Percentiles rank a stretch among this genome's conserved stretches.
Evolutionary conservation across 495 filamentous ascomycete species (phyloP).

Genomic region (Talaromyces borbonicus): DNA sequence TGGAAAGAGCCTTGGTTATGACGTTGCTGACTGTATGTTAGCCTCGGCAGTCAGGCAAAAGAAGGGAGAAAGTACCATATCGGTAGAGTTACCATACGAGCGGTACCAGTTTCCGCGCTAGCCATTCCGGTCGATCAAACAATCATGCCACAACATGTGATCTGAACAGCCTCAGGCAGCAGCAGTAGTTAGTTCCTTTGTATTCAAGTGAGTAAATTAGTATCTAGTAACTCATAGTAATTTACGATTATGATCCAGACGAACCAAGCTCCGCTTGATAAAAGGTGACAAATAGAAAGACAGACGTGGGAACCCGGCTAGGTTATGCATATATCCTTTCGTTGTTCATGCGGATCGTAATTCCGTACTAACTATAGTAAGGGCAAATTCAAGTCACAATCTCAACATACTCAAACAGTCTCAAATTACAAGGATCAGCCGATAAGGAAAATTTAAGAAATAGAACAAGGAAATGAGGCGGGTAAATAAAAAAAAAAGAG

Average conservation of each 20-base stretch:
- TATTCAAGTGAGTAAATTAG: too few species aligned
- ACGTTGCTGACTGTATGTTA: constrained; percentile 5
- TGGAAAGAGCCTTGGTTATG: constrained; percentile 1
- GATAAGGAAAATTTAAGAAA: constrained; percentile 8
- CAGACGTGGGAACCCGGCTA: background rate
- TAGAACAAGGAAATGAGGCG: constrained; percentile 14
- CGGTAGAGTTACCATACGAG: too few species aligned
- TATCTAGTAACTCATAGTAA: too few species aligned
- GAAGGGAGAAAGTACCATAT: too few species aligned
- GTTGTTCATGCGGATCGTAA: constrained; percentile 28
- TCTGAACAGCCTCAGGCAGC: too few species aligned
- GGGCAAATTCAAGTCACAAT: constrained; percentile 24
- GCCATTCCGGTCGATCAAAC: background rate
- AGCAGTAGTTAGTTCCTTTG: too few species aligned
- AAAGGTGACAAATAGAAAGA: too few species aligned
- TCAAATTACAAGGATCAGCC: constrained; percentile 6
- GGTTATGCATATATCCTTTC: background rate
- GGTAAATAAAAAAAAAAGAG: too few species aligned
- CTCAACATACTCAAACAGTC: constrained; percentile 32
- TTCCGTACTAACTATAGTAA: constrained; percentile 29
- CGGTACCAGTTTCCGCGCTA: background rate
- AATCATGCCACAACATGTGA: background rate
- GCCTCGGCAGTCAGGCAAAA: background rate
- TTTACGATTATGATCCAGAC: too few species aligned
- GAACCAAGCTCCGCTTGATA: too few species aligned